Evolutionary conservation across 805 yeast genomes (phyloP).

Genomic region (Candida boidinii): DNA sequence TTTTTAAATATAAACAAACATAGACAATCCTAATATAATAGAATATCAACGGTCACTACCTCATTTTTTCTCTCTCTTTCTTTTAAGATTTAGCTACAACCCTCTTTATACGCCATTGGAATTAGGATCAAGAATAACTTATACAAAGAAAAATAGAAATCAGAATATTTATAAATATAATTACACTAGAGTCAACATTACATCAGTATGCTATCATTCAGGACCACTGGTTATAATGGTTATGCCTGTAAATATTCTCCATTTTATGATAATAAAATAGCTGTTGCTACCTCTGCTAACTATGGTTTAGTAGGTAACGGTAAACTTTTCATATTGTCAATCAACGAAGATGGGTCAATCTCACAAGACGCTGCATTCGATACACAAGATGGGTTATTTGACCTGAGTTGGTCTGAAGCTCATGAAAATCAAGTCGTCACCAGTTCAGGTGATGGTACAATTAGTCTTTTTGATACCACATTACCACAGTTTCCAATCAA

Average conservation of each 20-base stretch:
- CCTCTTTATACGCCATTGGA: too few relatives aligned
- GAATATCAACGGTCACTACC: too few relatives aligned
- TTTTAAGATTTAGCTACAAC: too few relatives aligned
- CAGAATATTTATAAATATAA: too few relatives aligned
- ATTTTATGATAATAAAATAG: constrained; percentile 79
- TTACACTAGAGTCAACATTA: not conserved
- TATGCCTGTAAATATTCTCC: constrained; percentile 88
- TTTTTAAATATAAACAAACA: too few relatives aligned
- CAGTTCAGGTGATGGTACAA: constrained; percentile 86
- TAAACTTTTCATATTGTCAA: constrained; percentile 59
- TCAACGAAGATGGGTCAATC: constrained; percentile 59
- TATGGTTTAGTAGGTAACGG: constrained; percentile 96
- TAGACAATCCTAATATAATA: too few relatives aligned
- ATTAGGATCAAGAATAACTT: too few relatives aligned
- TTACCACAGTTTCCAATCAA: constrained; percentile 62
- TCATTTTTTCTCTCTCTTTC: too few relatives aligned
- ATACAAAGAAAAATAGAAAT: too few relatives aligned
- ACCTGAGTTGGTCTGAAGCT: constrained; percentile 80
- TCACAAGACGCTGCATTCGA: constrained; percentile 53
- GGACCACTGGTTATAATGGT: constrained; percentile 79
- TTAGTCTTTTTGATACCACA: constrained; percentile 72
- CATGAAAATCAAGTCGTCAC: constrained; percentile 81
- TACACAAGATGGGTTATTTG: constrained; percentile 91
- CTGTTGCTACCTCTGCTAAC: constrained; percentile 87
- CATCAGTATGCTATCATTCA: constrained; percentile 52